phyloP scores from a whole-genome alignment of 441 rosid species.

The Hura crepitans region DNA sequence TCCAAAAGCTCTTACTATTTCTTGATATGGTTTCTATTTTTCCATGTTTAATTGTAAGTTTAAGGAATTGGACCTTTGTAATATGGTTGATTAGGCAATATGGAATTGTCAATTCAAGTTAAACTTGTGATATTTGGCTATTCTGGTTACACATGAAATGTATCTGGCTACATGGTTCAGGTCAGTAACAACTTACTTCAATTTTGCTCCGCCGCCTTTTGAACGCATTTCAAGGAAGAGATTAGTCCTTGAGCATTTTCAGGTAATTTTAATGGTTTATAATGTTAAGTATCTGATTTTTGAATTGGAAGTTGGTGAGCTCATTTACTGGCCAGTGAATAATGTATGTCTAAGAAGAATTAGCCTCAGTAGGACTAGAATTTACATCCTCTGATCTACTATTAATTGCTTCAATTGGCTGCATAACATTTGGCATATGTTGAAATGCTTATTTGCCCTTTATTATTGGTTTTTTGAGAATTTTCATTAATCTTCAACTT shows the following conservation, averaged over 20 bases:
- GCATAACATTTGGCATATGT: background rate
- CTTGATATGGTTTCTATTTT: background rate
- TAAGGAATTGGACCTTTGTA: background rate
- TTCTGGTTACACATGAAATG: slow-evolving; percentile 4
- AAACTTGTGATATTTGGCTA: background rate
- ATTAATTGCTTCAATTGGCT: background rate
- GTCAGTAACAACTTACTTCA: slow-evolving; percentile 64
- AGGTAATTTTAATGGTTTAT: slow-evolving; percentile 39
- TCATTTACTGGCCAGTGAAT: background rate
- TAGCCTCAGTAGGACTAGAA: background rate
- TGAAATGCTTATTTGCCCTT: background rate
- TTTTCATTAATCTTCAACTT: background rate
- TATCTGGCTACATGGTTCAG: slow-evolving; percentile 37
- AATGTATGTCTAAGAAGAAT: background rate
- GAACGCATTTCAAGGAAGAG: slow-evolving; percentile 50
- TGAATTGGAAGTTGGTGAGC: background rate
- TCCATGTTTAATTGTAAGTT: background rate
- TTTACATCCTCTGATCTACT: background rate
- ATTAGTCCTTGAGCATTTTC: slow-evolving; percentile 27
- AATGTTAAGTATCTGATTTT: background rate
- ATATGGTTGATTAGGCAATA: background rate
- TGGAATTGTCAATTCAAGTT: background rate
- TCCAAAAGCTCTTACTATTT: background rate
- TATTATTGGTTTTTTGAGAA: background rate
- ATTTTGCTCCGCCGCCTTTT: slow-evolving; percentile 82